A percentile compares a stretch with the other conserved stretches of the same genome.
Conservation (phyloP, 2,329 filamentous ascomycete genomes). For the Westerdykella sp. region DNA sequence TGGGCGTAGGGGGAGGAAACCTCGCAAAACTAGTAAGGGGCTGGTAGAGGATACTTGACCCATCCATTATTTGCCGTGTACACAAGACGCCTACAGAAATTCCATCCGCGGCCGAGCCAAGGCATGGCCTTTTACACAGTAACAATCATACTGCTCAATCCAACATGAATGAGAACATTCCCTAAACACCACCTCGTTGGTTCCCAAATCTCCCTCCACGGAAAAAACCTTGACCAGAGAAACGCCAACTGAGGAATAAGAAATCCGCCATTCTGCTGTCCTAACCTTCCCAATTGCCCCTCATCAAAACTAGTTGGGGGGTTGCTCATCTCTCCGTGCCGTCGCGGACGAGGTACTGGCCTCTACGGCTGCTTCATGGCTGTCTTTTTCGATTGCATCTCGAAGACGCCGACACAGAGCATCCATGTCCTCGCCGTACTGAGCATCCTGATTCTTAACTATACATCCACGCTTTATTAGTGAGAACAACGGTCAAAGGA, state of each 20-base stretch:
- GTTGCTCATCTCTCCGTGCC: background rate
- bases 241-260: background rate
- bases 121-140: background rate
- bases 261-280: no score
- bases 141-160: background rate
- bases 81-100: background rate
- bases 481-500: background rate
- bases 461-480: background rate
- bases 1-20: background rate
- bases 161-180: no score
- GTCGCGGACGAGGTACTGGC: background rate
- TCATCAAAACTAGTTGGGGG: background rate
- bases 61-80: slow-evolving; percentile 3
- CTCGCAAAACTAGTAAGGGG: background rate
- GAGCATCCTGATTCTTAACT: background rate
- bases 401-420: background rate
- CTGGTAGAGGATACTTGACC: slow-evolving; percentile 1
- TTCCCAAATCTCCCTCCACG: background rate
- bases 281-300: no score
- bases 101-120: slow-evolving; percentile 31
- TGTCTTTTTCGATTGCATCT: no score
- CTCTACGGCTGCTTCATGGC: no score
- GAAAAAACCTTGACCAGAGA: no score
- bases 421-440: background rate
- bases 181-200: background rate